Base-by-base conservation (phyloP, 257 asterid genomes). In the Solanum chaucha region DNA sequence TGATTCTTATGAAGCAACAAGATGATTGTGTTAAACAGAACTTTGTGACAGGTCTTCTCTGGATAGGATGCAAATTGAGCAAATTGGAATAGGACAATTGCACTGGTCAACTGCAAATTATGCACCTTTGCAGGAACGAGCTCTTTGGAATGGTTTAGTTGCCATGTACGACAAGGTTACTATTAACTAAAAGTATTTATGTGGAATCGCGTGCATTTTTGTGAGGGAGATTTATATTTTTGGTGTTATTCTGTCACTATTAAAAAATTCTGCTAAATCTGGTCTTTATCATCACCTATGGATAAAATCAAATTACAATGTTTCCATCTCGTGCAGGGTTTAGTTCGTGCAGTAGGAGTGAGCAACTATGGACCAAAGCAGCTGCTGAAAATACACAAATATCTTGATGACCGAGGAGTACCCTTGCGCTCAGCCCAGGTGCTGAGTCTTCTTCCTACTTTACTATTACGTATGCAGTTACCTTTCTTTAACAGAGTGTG, bases 91-190 rank as follows among this genome's bases (percentile, higher is more conserved):
- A 7, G 99, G 98, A 71, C 99, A 97, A 87, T 87, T 97, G 88
- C 99, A 95, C 86, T 97, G 99, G 99, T 97, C 98, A 35, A 95
- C 99, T n/a, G 98, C 98, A 36, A 95, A 97, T 85, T 97, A 97
- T 84, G 98, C 98, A 58, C 98, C 99, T 86, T 92, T 93, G 48
- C 98, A 97, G 82, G 99, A 97, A 86, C 92, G 93, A 73, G 99
- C 97, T 82, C 97, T 97, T 87, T 97, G 99, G 99, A 98, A 95
- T 92, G 99, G 99, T 89, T 93, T 97, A 93, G 98, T 94, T 91
- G 99, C 99, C 93, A 97, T 97, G 98, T 93, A 97, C 83, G 98
- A 97, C 86, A 92, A 97, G 99, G 99, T 97, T 92, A 92, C 83
- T 35, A 35, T 5, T 46, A 80, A 15, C 41, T 8, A 2, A 34